Percentiles rank a stretch among this genome's conserved stretches.
Conservation (phyloP, 306 rosid genomes). For the Prunus fruticosa region DNA sequence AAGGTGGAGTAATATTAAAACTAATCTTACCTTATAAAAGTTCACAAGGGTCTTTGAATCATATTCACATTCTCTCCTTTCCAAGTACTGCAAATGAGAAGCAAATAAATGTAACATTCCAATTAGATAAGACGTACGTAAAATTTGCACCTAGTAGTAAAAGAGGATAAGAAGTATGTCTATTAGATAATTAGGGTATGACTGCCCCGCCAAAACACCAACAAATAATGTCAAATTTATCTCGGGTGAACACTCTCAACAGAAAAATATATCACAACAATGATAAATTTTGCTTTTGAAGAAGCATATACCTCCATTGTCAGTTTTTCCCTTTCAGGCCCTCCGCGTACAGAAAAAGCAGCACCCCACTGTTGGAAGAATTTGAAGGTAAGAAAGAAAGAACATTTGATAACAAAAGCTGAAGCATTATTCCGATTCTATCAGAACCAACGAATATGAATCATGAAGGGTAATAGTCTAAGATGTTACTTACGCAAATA, state of each 20-base stretch:
- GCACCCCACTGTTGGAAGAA: constrained; percentile 79
- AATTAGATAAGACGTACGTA: no score
- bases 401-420: not conserved
- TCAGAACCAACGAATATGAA: not conserved
- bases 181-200: not conserved
- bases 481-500: constrained; percentile 62
- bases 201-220: not conserved
- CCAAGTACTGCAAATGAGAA: constrained; percentile 67
- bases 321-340: constrained; percentile 69
- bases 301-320: constrained; percentile 75
- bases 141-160: not conserved
- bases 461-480: no score
- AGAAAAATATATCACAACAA: not conserved
- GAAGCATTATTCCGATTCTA: not conserved
- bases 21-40: constrained; percentile 40
- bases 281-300: not conserved
- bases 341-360: constrained; percentile 76
- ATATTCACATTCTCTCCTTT: constrained; percentile 71
- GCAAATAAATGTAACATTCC: not conserved
- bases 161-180: not conserved
- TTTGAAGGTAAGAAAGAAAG: constrained; percentile 11
- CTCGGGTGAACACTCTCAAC: not conserved
- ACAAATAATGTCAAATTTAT: not conserved
- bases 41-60: constrained; percentile 42
- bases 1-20: not conserved